A percentile compares a stretch with the other conserved stretches of the same genome.
Conservation (phyloP, 2,329 filamentous ascomycete genomes). For the Xylaria polymorpha region DNA sequence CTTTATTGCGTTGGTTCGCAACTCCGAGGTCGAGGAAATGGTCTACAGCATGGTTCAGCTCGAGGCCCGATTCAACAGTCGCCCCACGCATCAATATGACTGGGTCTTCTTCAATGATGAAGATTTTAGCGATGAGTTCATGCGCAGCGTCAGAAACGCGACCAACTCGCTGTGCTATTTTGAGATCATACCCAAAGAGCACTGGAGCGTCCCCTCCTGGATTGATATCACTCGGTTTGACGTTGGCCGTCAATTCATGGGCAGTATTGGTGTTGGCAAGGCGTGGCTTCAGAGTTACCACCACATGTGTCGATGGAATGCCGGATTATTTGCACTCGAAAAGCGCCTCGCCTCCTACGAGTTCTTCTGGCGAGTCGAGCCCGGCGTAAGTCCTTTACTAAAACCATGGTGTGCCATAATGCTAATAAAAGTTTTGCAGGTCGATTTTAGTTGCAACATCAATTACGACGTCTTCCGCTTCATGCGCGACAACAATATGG, state of each 20-base stretch:
- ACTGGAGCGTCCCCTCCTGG: slow-evolving; percentile 80
- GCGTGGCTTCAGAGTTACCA: slow-evolving; percentile 74
- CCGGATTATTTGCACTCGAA: slow-evolving; percentile 83
- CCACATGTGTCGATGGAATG: slow-evolving; percentile 86
- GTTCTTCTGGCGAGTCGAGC: slow-evolving; percentile 71
- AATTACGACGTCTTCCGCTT: slow-evolving; percentile 88
- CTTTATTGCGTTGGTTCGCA: slow-evolving; percentile 76
- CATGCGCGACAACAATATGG: slow-evolving; percentile 86
- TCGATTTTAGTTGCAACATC: slow-evolving; percentile 68
- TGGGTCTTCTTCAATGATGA: slow-evolving; percentile 91
- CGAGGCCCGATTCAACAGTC: slow-evolving; percentile 81
- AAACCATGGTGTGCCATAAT: not conserved
- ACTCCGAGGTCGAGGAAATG: slow-evolving; percentile 75
- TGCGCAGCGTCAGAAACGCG: slow-evolving; percentile 71
- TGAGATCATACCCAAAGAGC: slow-evolving; percentile 77
- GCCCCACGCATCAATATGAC: slow-evolving; percentile 78
- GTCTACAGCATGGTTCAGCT: slow-evolving; percentile 77
- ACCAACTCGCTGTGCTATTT: slow-evolving; percentile 79
- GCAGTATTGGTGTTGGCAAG: slow-evolving; percentile 74
- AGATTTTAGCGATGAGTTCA: slow-evolving; percentile 82
- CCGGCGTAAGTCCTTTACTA: slow-evolving; percentile 60
- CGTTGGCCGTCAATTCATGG: slow-evolving; percentile 71
- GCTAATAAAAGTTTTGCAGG: slow-evolving; percentile 52
- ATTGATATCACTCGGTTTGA: slow-evolving; percentile 74
- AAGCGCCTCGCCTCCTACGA: slow-evolving; percentile 71